A percentile compares a stretch with the other conserved stretches of the same genome.
Evolutionary conservation across 2,329 filamentous ascomycete species (phyloP).

Genomic region (Aphanoascus verrucosus): DNA sequence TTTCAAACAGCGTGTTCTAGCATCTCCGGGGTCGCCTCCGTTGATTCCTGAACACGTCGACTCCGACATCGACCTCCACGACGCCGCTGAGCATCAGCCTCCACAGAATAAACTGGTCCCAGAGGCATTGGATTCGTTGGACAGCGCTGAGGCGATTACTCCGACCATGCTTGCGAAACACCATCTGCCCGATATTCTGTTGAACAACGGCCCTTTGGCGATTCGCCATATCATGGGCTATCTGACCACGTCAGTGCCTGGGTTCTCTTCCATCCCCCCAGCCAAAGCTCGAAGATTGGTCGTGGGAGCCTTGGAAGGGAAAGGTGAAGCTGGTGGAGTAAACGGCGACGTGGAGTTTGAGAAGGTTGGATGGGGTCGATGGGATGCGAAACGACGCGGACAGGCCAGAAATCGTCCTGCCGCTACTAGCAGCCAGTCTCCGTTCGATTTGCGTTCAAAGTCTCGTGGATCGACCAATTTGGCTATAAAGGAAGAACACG

Average conservation of each 20-base stretch:
- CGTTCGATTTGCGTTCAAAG: conserved; percentile 25
- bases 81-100: conserved; percentile 47
- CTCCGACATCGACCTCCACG: conserved; percentile 78
- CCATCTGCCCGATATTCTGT: conserved; percentile 80
- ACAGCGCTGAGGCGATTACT: conserved; percentile 74
- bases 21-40: conserved; percentile 32
- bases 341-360: conserved; percentile 59
- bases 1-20: conserved; percentile 52
- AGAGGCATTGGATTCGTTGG: conserved; percentile 44
- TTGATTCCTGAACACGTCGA: conserved; percentile 50
- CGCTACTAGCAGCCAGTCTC: conserved; percentile 30
- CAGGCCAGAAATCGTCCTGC: conserved; percentile 32
- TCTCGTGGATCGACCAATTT: conserved; percentile 20
- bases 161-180: conserved; percentile 75
- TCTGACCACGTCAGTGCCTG: conserved; percentile 83
- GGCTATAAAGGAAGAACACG: conserved; percentile 25
- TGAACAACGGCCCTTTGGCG: conserved; percentile 79
- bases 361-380: conserved; percentile 95
- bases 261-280: conserved; percentile 78
- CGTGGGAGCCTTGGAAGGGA: conserved; percentile 81
- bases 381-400: conserved; percentile 71
- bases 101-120: conserved; percentile 32
- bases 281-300: conserved; percentile 84
- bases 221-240: conserved; percentile 95
- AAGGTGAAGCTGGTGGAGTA: conserved; percentile 44